These are phyloP conservation scores for Cladosporium sp. DNA, from an alignment of 2,329 filamentous ascomycete genomes.

Conservation along the genomic window DNA sequence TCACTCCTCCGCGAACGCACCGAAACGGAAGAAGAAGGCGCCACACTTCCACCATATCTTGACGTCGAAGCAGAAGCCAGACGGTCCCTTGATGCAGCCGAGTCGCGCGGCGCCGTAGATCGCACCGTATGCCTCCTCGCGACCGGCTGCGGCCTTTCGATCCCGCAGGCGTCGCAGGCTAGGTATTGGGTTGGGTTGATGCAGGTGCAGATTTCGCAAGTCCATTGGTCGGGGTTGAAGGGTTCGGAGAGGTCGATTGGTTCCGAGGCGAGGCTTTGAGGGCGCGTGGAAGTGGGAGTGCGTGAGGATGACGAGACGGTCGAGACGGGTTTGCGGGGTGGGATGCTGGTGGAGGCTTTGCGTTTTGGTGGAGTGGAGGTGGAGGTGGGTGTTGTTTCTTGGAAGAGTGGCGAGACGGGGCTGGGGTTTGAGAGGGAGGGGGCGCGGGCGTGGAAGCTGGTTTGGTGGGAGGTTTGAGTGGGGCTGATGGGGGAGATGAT, in stretches of 20 bases:
- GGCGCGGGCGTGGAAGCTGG: background rate
- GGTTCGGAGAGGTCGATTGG: slow-evolving; percentile 30
- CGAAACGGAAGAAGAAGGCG: background rate
- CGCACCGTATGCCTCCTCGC: slow-evolving; percentile 18
- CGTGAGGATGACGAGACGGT: slow-evolving; percentile 19
- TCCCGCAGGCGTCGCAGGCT: slow-evolving; percentile 56
- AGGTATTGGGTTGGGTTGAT: slow-evolving; percentile 56
- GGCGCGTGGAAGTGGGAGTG: too few relatives aligned
- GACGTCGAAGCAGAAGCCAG: background rate
- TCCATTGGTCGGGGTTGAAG: slow-evolving; percentile 45
- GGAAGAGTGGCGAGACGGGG: slow-evolving; percentile 12
- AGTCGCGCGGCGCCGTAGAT: background rate
- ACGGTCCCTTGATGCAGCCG: slow-evolving; percentile 13
- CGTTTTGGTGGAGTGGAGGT: slow-evolving; percentile 11
- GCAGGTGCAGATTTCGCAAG: slow-evolving; percentile 57
- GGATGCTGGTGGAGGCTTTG: background rate
- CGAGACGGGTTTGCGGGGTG: slow-evolving; percentile 13
- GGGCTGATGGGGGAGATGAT: slow-evolving; percentile 12
- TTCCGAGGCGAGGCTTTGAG: too few relatives aligned
- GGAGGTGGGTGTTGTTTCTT: background rate
- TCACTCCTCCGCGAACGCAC: slow-evolving; percentile 1
- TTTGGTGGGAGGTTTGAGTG: background rate
- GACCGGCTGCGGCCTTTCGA: slow-evolving; percentile 39
- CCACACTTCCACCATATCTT: slow-evolving; percentile 11
- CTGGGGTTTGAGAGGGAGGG: slow-evolving; percentile 5